Base-by-base conservation (phyloP, 805 yeast genomes). In the Pichia scutulata region DNA sequence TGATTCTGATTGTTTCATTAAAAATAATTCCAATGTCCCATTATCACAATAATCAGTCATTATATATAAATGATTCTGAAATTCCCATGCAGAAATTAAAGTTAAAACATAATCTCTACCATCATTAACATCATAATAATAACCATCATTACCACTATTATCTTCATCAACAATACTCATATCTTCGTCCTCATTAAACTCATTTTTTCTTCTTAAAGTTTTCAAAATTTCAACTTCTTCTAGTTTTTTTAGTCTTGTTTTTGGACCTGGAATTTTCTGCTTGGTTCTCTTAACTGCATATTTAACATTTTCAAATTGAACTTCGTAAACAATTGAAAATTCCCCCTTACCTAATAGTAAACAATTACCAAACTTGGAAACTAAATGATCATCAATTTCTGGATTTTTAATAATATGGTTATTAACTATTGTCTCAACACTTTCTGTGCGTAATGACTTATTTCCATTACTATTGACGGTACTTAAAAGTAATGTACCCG, bases 41-140 rank as follows among this genome's bases (percentile, higher is more conserved):
- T 90, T 69, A 61, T 90, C 98, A 69, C 97, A 93, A 66, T 72
- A 90, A 58, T 92, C 97, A 4, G 96, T 89, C 93, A 89, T 87
- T 39, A 93, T 88, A 64, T 92, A 93, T 56, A 84, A 78, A 57
- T 82, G 81, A 43, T 80, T 80, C 61, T 81, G 77, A 61, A 73
- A 74, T 56, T 87, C 95, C 97, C 97, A 92, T 28, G 86, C 87
- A 62, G 88, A 89, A 18, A 88, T 76, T 57, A 87, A 80, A 55
- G 81, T 81, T 43, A 93, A 78, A 39, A 93, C 78, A 62, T 87
- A 93, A 49, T 81, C 86, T 13, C 53, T 50, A 25, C 72, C 75
- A 53, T 69, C 71, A 28, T 46, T 44, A 9, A 52, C 55, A 7
- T 46, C 42, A 25, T 51, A 54, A n/a, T 42, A 48, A 10, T n/a